Base-by-base conservation (phyloP, 192 early-diverging fungal genomes). In the Podila verticillata region DNA sequence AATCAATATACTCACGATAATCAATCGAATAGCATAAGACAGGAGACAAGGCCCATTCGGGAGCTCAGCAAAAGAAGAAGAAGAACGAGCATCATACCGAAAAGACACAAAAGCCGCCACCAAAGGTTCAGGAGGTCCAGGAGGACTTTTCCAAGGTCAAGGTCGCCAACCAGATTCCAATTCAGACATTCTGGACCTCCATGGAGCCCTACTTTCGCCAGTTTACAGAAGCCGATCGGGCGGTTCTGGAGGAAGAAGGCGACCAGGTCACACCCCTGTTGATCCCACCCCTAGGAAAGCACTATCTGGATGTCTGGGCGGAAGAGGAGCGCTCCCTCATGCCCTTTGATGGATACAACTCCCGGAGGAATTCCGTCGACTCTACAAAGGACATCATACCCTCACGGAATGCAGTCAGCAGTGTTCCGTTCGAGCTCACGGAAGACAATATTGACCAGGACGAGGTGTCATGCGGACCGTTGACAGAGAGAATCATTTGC, bases 131-230 rank as follows among this genome's bases (percentile, higher is more conserved):
- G 28, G 77, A 80, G 17, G 77, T 80, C 19, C 77, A 89, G 63
- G 89, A 90, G 22, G 90, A 91, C 60, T 91, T 90, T 82, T 89
- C 90, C 32, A 86, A 87, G 22, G 89, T 89, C 60, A 89, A 91
- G 64, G 85, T 91, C 31, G 77, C 77, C 5, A 80, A 89, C 87
- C 82, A 97, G 88, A 91, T 96, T 24, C 93, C 94, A n/a, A 93
- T 96, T 57, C 87, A 89, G 19, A 88, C 89, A 7, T 98, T 95
- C 70, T 96, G 92, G 92, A 66, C 85, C 8, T 93, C 92, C 8
- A 82, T 92, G 54, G 97, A 97, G 24, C 94, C 96, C 68, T 97
- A 92, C 68, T 95, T 95, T 69, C 83, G 95, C 22, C 84, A 83
- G 34, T 86, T 97, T 56, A 88, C 85, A 22, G 95, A 97, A 60